phyloP scores from a whole-genome alignment of 2,329 filamentous ascomycete genomes.

The Ophiocordyceps polyrhachis-furcata region DNA sequence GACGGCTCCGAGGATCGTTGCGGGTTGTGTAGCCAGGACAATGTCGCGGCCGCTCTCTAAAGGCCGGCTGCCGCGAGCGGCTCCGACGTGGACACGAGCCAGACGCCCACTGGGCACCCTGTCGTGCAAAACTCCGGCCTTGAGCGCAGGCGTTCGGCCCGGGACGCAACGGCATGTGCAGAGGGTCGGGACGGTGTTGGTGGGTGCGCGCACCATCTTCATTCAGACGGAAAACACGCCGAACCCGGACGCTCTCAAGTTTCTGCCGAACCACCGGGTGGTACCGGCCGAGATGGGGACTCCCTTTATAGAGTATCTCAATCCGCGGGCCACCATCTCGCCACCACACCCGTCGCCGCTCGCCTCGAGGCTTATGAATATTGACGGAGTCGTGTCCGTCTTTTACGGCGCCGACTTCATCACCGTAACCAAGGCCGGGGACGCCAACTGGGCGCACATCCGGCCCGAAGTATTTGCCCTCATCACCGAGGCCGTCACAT shows the following conservation, averaged over 20 bases:
- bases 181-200: conserved; percentile 2
- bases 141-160: conserved; percentile 6
- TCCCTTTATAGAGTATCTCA: conserved; percentile 81
- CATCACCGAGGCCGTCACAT: conserved; percentile 82
- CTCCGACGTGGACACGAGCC: conserved; percentile 7
- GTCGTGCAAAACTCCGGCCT: conserved; percentile 4
- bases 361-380: conserved; percentile 74
- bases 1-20: conserved; percentile 7
- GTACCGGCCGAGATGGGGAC: conserved; percentile 55
- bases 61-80: conserved; percentile 6
- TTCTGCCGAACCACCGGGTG: conserved; percentile 76
- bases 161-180: neutral
- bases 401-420: conserved; percentile 96
- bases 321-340: conserved; percentile 69
- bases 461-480: conserved; percentile 90
- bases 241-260: conserved; percentile 91
- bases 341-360: conserved; percentile 83
- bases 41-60: conserved; percentile 5
- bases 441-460: conserved; percentile 84
- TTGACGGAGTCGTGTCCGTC: conserved; percentile 85
- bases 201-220: conserved; percentile 59
- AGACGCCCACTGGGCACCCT: conserved; percentile 11
- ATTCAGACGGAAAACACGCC: conserved; percentile 94
- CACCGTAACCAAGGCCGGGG: conserved; percentile 78
- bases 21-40: conserved; percentile 8